phyloP scores from a whole-genome alignment of 768 basidiomycete species.

The Lactarius sp. region DNA sequence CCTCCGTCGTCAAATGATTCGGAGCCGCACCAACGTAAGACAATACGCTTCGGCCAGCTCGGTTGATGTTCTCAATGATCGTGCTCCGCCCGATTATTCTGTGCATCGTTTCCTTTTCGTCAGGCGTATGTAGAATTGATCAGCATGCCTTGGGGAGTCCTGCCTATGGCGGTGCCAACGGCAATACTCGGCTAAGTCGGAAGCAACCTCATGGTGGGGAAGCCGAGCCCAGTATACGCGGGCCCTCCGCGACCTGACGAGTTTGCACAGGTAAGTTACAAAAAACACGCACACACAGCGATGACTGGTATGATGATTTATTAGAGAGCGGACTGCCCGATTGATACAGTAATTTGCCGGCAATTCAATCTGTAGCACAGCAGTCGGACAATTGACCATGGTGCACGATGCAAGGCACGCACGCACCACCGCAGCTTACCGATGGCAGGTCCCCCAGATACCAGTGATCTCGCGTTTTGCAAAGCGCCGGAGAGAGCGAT shows the following conservation, averaged over 20 bases:
- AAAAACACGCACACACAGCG: neutral
- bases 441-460: neutral
- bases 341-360: neutral
- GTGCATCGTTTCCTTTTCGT: no score
- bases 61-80: no score
- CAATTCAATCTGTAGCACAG: neutral
- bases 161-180: neutral
- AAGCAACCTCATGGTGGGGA: neutral
- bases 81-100: no score
- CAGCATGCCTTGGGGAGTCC: no score
- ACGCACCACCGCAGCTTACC: neutral
- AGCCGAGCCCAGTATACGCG: neutral
- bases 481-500: neutral
- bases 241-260: neutral
- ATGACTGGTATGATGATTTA: neutral
- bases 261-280: neutral
- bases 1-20: no score
- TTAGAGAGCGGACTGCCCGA: neutral
- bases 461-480: neutral
- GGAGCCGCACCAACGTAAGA: no score
- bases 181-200: neutral
- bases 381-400: neutral
- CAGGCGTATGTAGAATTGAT: no score
- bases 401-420: neutral
- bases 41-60: no score